Evolutionary conservation across 1,284 basidiomycete genomes (phyloP).

Genomic region (Ganoderma meredithae): DNA sequence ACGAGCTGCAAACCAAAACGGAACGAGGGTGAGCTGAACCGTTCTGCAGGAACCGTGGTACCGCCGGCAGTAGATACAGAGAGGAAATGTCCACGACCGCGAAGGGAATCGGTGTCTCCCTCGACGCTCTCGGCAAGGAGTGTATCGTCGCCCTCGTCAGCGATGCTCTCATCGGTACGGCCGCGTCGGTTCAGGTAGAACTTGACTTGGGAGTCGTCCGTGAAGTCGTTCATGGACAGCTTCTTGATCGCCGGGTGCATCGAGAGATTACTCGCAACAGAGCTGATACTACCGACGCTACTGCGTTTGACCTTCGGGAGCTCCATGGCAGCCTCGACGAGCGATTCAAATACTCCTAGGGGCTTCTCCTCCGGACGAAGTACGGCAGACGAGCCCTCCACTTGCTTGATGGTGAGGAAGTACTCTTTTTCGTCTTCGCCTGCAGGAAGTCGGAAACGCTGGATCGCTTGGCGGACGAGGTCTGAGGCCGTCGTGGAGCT

Average conservation of each 20-base stretch:
- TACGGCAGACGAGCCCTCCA: slow-evolving; percentile 84
- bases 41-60: slow-evolving; percentile 65
- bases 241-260: slow-evolving; percentile 94
- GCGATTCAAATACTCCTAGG: slow-evolving; percentile 84
- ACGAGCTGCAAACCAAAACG: slow-evolving; percentile 88
- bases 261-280: slow-evolving; percentile 88
- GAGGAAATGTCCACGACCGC: slow-evolving; percentile 50
- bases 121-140: slow-evolving; percentile 51
- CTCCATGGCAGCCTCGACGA: slow-evolving; percentile 81
- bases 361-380: slow-evolving; percentile 81
- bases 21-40: slow-evolving; percentile 81
- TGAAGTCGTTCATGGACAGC: slow-evolving; percentile 95
- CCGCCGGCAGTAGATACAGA: slow-evolving; percentile 47
- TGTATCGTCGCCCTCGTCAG: slow-evolving; percentile 59
- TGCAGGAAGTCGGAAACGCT: slow-evolving; percentile 85
- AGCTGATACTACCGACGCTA: slow-evolving; percentile 93
- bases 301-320: slow-evolving; percentile 91
- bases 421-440: slow-evolving; percentile 76
- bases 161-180: slow-evolving; percentile 41
- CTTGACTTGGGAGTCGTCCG: slow-evolving; percentile 96
- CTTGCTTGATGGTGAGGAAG: slow-evolving; percentile 91
- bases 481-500: slow-evolving; percentile 84
- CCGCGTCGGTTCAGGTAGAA: slow-evolving; percentile 86
- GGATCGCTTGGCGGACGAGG: slow-evolving; percentile 90
- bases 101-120: slow-evolving; percentile 37